phyloP scores from a whole-genome alignment of 495 filamentous ascomycete genomes.

The Lepraria neglecta region DNA sequence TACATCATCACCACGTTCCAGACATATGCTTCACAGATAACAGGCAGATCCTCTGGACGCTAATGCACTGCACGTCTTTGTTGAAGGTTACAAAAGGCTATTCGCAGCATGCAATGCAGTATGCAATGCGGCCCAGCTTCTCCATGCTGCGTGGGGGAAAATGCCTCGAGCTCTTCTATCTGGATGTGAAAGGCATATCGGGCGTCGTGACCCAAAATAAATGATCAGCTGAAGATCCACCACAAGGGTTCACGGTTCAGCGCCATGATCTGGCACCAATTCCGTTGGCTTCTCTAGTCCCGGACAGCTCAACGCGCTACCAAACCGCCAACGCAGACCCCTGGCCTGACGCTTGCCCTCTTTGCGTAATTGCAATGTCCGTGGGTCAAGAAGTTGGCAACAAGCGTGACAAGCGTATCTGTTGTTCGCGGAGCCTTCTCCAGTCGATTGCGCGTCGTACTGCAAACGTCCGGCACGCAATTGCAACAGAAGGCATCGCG shows the following conservation, averaged over 20 bases:
- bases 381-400: conserved; percentile 3
- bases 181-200: too few species aligned
- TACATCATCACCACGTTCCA: conserved; percentile 2
- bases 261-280: not conserved
- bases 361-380: conserved; percentile 13
- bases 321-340: not conserved
- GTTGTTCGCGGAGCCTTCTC: not conserved
- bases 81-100: not conserved
- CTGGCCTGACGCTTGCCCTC: conserved; percentile 5
- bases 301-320: not conserved
- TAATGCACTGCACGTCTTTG: not conserved
- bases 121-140: too few species aligned
- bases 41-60: conserved; percentile 1
- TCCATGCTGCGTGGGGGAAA: too few species aligned
- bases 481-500: too few species aligned
- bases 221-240: not conserved
- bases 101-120: conserved; percentile 2
- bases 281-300: not conserved
- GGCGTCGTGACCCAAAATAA: not conserved
- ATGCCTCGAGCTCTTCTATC: too few species aligned
- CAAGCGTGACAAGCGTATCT: not conserved
- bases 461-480: not conserved
- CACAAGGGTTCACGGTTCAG: too few species aligned
- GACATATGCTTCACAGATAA: conserved; percentile 1
- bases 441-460: not conserved